These are phyloP conservation scores for Gliomastix tumulicola DNA, from an alignment of 2,329 filamentous ascomycete genomes.

Conservation along the genomic window DNA sequence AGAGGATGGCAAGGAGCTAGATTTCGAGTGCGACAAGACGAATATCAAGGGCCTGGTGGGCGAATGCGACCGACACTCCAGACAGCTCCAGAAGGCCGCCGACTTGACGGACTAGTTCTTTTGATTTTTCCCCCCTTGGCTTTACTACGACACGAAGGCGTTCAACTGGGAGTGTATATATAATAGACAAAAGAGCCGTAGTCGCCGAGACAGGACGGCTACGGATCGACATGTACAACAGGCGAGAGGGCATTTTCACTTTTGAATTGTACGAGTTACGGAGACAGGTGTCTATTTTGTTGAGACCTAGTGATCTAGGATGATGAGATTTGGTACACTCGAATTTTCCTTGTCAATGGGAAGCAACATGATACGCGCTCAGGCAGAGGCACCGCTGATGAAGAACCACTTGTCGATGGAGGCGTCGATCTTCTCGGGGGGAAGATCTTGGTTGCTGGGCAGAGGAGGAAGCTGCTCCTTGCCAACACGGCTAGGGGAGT, in stretches of 20 bases:
- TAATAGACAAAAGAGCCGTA: too few species aligned
- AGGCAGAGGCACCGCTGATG: slow-evolving; percentile 92
- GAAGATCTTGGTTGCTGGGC: slow-evolving; percentile 70
- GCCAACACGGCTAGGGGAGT: slow-evolving; percentile 67
- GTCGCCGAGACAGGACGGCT: too few species aligned
- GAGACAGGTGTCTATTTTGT: too few species aligned
- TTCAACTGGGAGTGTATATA: too few species aligned
- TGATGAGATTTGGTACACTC: too few species aligned
- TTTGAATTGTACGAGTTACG: too few species aligned
- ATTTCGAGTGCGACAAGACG: slow-evolving; percentile 71
- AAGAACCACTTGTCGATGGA: slow-evolving; percentile 99
- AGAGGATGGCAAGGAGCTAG: slow-evolving; percentile 93
- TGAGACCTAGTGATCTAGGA: too few species aligned
- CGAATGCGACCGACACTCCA: slow-evolving; percentile 85
- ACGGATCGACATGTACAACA: too few species aligned
- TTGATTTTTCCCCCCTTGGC: too few species aligned
- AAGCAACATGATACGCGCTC: slow-evolving; percentile 29
- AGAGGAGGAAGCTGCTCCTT: slow-evolving; percentile 67
- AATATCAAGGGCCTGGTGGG: slow-evolving; percentile 81
- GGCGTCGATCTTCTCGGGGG: slow-evolving; percentile 83
- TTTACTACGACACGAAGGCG: too few species aligned
- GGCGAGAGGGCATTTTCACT: too few species aligned
- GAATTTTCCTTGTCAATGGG: not conserved
- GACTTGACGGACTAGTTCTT: slow-evolving; percentile 62
- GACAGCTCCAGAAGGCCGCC: slow-evolving; percentile 72